Evolutionary conservation across 140 eudicot species (phyloP).

Genomic region (Bidens hawaiensis): DNA sequence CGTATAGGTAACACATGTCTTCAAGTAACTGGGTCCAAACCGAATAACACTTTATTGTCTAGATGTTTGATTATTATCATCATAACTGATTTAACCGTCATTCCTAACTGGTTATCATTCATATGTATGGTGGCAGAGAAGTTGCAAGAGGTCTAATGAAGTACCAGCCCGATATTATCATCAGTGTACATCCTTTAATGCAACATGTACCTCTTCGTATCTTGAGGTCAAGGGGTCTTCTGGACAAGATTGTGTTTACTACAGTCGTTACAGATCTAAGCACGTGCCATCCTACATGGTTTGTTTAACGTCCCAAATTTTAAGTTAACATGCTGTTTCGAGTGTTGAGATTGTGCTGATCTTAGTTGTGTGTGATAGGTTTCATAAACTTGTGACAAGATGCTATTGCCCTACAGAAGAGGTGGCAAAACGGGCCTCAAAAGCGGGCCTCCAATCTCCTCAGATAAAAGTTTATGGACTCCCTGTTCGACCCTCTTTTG

Average conservation of each 20-base stretch:
- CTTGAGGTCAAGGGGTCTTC: slow-evolving; percentile 86
- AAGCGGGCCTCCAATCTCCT: slow-evolving; percentile 89
- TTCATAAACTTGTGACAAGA: slow-evolving; percentile 97
- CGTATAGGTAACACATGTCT: no score
- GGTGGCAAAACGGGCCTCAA: slow-evolving; percentile 84
- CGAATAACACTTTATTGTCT: no score
- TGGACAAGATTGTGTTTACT: slow-evolving; percentile 87
- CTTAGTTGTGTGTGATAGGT: slow-evolving; percentile 46
- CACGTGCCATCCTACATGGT: slow-evolving; percentile 99
- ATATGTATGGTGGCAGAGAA: slow-evolving; percentile 50
- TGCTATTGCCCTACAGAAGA: slow-evolving; percentile 99
- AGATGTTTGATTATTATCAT: background rate
- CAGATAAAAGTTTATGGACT: slow-evolving; percentile 94
- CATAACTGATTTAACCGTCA: background rate
- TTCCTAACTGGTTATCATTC: background rate
- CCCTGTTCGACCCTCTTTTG: slow-evolving; percentile 96
- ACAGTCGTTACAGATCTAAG: slow-evolving; percentile 91
- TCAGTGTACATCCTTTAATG: slow-evolving; percentile 98
- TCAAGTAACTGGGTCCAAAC: no score
- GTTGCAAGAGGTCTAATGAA: slow-evolving; percentile 93
- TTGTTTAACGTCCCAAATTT: slow-evolving; percentile 19
- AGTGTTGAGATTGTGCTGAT: slow-evolving; percentile 17
- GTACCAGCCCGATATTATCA: slow-evolving; percentile 92
- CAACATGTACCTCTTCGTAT: slow-evolving; percentile 97
- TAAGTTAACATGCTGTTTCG: background rate